Conservation (phyloP, 371 early-diverging fungal species). For the Zopfochytrium polystomum region DNA sequence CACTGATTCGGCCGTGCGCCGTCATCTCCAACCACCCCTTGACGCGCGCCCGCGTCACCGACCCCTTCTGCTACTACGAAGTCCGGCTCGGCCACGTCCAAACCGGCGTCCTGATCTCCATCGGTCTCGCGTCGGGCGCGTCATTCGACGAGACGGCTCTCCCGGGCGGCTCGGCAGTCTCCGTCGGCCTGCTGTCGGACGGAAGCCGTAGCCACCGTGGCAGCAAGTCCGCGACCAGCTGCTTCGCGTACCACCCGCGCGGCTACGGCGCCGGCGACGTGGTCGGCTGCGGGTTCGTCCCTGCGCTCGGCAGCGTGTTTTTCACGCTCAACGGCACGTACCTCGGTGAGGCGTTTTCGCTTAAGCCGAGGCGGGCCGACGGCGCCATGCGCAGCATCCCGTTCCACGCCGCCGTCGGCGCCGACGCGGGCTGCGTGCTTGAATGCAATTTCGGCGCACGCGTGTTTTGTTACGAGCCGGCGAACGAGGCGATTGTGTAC, state of each 20-base stretch:
- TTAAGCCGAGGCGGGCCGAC: not conserved
- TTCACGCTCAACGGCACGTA: slow-evolving; percentile 17
- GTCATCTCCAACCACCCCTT: too few relatives aligned
- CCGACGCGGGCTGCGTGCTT: not conserved
- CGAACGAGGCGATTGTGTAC: slow-evolving; percentile 2
- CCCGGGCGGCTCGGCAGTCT: too few relatives aligned
- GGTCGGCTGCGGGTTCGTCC: slow-evolving; percentile 18
- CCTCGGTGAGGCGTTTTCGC: slow-evolving; percentile 13
- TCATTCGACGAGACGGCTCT: too few relatives aligned
- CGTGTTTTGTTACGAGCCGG: not conserved
- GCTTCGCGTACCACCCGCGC: not conserved
- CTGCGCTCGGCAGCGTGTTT: slow-evolving; percentile 14
- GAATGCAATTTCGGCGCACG: not conserved
- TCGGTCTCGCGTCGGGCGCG: not conserved
- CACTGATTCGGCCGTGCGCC: not conserved
- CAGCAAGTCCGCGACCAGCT: not conserved
- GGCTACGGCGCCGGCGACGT: not conserved
- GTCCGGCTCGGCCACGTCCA: not conserved
- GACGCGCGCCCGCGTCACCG: too few relatives aligned
- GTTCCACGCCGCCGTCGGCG: slow-evolving; percentile 12
- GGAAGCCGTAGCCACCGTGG: not conserved
- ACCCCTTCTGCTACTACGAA: not conserved
- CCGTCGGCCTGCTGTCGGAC: too few relatives aligned
- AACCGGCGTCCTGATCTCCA: not conserved
- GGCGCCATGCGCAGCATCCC: not conserved